Base-by-base conservation (phyloP, 257 asterid genomes). In the Perilla frutescens region DNA sequence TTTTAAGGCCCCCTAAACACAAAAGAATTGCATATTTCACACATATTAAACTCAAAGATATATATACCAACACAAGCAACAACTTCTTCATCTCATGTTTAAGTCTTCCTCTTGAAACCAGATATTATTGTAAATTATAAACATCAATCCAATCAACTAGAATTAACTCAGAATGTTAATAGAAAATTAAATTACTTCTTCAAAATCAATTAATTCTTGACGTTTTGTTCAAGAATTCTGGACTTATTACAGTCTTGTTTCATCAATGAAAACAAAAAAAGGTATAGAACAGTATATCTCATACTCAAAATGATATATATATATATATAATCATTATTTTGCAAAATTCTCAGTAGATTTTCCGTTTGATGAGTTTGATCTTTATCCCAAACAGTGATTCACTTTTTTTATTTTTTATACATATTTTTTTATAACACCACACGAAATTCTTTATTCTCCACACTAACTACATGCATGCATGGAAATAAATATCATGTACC, bases 391-490 rank as follows among this genome's bases (percentile, higher is more conserved):
- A 9, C 15, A 10, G 37, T 15, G 55, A 26, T 64, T 43, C n/a
- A 9, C 1, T 4, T 39, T 29, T 2, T 39, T 8, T 29, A 4
- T 2, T 40, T 14, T 1, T 58, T 10, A 0, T 32, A 4, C 3
- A 7, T 55, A 20, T 55, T 29, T 8, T 26, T 3, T 3, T 15
- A 57, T 57, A 13, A 13, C 56, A n/a, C 26, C 26, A 49, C 3
- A 20, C 3, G 55, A 45, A 31, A 13, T 45, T 20, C 15, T 43
- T 54, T 12, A 34, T 10, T 32, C 34, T 1, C 4, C 9, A 49
- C 36, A 44, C 39, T 2, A 0, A 8, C 29, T 45, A 29, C 66
- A 63, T 49, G 80, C 79, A 72, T 72, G 76, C 79, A 62, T 73
- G 71, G 12, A 3, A 49, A 12, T 15, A 3, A 49, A 12, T 15